Conservation (phyloP, 2,329 filamentous ascomycete species). For the Diaporthe capsici region DNA sequence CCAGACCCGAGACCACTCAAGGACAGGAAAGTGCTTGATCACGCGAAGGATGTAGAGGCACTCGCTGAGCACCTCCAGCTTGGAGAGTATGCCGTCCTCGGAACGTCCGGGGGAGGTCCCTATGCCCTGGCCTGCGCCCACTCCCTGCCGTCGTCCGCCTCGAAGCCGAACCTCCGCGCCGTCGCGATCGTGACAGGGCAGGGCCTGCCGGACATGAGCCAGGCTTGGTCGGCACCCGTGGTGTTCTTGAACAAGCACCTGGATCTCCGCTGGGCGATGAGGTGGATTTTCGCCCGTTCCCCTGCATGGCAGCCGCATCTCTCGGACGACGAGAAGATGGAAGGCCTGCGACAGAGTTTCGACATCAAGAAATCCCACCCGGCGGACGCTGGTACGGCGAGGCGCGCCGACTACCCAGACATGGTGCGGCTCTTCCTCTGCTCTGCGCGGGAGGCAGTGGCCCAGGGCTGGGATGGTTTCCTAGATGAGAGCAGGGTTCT, state of each 20-base stretch:
- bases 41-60: conserved; percentile 51
- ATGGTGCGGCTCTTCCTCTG: conserved; percentile 28
- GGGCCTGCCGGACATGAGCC: conserved; percentile 30
- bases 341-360: conserved; percentile 7
- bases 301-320: conserved; percentile 19
- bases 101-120: conserved; percentile 54
- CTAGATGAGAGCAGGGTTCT: conserved; percentile 14
- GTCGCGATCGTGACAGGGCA: conserved; percentile 24
- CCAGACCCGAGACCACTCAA: conserved; percentile 46
- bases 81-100: conserved; percentile 51
- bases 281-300: conserved; percentile 23
- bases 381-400: conserved; percentile 12
- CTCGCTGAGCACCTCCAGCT: conserved; percentile 49
- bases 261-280: conserved; percentile 31
- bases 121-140: conserved; percentile 54
- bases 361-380: conserved; percentile 17
- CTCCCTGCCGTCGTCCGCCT: conserved; percentile 45
- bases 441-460: conserved; percentile 13
- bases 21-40: conserved; percentile 51
- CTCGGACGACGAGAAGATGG: conserved; percentile 27
- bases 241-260: conserved; percentile 26
- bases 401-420: conserved; percentile 27
- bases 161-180: conserved; percentile 20
- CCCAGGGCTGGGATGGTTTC: conserved; percentile 30
- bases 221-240: conserved; percentile 4